Conservation (phyloP, 2,329 filamentous ascomycete genomes). For the Fusarium denticulatum region DNA sequence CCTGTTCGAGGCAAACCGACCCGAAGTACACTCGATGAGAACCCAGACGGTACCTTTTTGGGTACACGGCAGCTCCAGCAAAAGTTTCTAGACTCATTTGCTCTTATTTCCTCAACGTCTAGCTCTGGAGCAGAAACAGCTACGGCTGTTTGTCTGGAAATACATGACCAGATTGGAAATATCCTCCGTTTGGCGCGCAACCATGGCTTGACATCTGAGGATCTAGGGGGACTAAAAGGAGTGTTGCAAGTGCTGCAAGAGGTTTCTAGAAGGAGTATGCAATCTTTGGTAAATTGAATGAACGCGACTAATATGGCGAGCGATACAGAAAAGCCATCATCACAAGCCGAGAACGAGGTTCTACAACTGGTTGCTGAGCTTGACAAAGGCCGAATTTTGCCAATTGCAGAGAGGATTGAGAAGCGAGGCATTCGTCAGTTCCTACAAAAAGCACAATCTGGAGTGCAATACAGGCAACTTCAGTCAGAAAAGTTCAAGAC, state of each 20-base stretch:
- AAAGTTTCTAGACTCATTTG: constrained; percentile 49
- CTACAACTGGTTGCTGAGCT: constrained; percentile 3
- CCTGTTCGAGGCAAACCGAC: constrained; percentile 14
- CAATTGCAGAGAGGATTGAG: background rate
- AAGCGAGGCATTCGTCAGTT: background rate
- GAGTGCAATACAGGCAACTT: too few relatives aligned
- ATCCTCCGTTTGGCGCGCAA: constrained; percentile 42
- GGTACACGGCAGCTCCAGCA: constrained; percentile 28
- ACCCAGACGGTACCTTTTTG: background rate
- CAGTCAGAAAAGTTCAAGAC: background rate
- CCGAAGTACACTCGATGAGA: background rate
- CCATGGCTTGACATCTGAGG: constrained; percentile 13
- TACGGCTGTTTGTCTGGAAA: constrained; percentile 47
- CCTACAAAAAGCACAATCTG: background rate
- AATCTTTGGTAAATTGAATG: background rate
- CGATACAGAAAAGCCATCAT: background rate
- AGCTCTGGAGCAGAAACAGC: constrained; percentile 37
- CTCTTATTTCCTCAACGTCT: constrained; percentile 44
- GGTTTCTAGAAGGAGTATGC: background rate
- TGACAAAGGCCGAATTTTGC: background rate
- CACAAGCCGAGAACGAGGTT: constrained; percentile 13
- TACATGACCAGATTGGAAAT: background rate
- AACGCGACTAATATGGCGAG: background rate
- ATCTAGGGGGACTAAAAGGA: background rate
- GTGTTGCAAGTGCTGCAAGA: constrained; percentile 1